These are phyloP conservation scores for Monoraphidium neglectum DNA, from an alignment of 139 green algal species.

Conservation along the genomic window DNA sequence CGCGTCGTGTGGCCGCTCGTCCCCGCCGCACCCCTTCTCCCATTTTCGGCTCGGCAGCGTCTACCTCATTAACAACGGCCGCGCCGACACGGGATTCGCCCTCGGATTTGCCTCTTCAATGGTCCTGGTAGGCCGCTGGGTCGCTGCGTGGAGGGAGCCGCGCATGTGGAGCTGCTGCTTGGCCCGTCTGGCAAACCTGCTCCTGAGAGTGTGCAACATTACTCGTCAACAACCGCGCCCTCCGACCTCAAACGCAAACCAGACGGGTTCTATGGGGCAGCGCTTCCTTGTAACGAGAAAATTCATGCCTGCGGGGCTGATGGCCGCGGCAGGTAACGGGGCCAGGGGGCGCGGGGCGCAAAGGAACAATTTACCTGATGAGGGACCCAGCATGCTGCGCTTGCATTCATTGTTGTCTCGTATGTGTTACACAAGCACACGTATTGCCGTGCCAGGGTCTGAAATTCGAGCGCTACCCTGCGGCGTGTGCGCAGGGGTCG, in stretches of 20 bases:
- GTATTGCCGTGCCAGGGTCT: not conserved
- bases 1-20: too few relatives aligned
- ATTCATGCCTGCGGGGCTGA: conserved; percentile 19
- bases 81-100: not conserved
- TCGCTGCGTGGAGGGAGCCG: too few relatives aligned
- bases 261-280: conserved; percentile 18
- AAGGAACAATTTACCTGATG: conserved; percentile 4
- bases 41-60: too few relatives aligned
- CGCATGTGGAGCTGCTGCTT: not conserved
- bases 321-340: conserved; percentile 12
- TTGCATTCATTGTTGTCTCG: not conserved
- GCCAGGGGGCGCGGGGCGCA: not conserved
- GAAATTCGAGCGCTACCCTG: not conserved
- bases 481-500: not conserved
- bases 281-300: conserved; percentile 10
- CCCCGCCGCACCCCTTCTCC: too few relatives aligned
- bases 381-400: not conserved
- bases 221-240: not conserved
- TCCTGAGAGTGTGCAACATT: not conserved
- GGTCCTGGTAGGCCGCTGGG: not conserved
- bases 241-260: not conserved
- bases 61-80: conserved; percentile 20
- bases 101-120: not conserved
- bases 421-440: not conserved
- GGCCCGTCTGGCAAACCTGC: not conserved